Conservation (phyloP, 768 basidiomycete species). For the Vishniacozyma victoriae region DNA sequence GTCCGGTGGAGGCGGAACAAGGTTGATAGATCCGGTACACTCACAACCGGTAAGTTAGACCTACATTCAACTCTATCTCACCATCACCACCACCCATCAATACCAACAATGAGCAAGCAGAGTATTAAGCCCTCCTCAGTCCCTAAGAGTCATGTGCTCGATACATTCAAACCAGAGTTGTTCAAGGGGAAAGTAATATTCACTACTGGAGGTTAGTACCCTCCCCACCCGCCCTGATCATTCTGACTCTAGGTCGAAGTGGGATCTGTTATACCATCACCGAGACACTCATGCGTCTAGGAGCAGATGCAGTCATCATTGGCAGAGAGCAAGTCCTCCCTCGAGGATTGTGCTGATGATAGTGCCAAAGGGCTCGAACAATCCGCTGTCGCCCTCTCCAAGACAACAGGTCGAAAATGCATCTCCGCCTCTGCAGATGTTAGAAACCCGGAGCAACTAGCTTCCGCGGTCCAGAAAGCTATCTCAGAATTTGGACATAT, state of each 20-base stretch:
- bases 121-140: too few species aligned
- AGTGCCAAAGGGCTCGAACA: constrained; percentile 67
- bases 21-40: too few species aligned
- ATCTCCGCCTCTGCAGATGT: constrained; percentile 76
- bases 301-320: constrained; percentile 72
- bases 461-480: constrained; percentile 67
- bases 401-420: constrained; percentile 64
- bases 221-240: not conserved
- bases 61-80: too few species aligned
- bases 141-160: too few species aligned
- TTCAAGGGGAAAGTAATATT: constrained; percentile 78
- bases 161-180: too few species aligned
- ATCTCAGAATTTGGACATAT: constrained; percentile 75
- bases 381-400: constrained; percentile 65
- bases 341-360: constrained; percentile 1
- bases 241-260: constrained; percentile 48
- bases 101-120: too few species aligned
- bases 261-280: constrained; percentile 91
- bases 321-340: constrained; percentile 67
- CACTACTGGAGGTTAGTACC: constrained; percentile 67
- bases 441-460: constrained; percentile 64
- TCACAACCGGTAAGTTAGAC: too few species aligned
- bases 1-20: too few species aligned
- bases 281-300: constrained; percentile 66
- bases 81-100: too few species aligned